Evolutionary conservation across 441 rosid genomes (phyloP).

Genomic region (Gossypium aridum): DNA sequence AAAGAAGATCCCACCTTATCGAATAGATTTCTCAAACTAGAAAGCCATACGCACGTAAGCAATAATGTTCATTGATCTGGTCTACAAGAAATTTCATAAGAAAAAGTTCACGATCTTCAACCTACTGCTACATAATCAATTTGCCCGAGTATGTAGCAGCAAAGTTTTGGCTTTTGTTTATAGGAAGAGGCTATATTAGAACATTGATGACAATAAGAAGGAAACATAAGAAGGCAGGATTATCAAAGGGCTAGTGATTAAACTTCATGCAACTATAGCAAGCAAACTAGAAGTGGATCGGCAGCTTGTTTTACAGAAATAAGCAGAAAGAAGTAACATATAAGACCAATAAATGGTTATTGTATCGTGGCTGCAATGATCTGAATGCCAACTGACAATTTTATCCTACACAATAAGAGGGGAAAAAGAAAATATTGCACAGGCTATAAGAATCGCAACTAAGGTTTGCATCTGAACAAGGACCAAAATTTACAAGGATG

Average conservation of each 20-base stretch:
- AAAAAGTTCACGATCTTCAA: not conserved
- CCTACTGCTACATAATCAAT: not conserved
- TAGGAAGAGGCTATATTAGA: not conserved
- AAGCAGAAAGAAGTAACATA: constrained; percentile 4
- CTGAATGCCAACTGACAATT: not conserved
- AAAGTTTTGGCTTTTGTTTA: not conserved
- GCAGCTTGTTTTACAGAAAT: not conserved
- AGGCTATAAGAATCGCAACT: not conserved
- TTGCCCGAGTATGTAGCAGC: not conserved
- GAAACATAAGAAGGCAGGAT: not conserved
- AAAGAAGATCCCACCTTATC: not conserved
- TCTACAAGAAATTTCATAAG: not conserved
- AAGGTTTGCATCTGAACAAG: not conserved
- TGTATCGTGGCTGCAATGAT: not conserved
- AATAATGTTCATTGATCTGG: not conserved
- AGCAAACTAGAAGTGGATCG: not conserved
- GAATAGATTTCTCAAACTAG: constrained; percentile 1
- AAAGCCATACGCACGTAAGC: not conserved
- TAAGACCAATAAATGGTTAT: not conserved
- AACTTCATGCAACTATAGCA: not conserved
- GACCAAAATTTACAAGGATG: constrained; percentile 5
- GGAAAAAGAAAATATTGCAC: not conserved
- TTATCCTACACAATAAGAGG: not conserved
- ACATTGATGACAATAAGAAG: not conserved
- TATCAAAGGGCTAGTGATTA: not conserved